Evolutionary conservation across 495 filamentous ascomycete genomes (phyloP).

Genomic region (Penicilliopsis zonata): DNA sequence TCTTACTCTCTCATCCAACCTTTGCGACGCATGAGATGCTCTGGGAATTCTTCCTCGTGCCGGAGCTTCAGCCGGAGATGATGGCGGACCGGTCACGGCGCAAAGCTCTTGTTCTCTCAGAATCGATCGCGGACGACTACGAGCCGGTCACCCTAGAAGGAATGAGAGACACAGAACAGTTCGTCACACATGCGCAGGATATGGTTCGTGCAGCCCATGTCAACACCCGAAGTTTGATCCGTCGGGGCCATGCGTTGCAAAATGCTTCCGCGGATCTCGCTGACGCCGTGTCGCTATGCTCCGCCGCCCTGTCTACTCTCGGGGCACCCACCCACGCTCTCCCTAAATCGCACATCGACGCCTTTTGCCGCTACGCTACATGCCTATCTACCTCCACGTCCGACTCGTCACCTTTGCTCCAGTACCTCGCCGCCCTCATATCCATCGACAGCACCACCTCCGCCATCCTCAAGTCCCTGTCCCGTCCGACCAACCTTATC

Average conservation of each 20-base stretch:
- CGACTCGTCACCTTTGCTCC: conserved; percentile 51
- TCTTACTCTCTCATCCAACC: conserved; percentile 78
- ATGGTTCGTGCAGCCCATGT: conserved; percentile 74
- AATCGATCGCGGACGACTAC: conserved; percentile 80
- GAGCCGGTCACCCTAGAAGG: conserved; percentile 60
- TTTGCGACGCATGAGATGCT: conserved; percentile 95
- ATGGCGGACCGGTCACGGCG: conserved; percentile 78
- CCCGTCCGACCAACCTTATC: conserved; percentile 71
- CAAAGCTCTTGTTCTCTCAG: conserved; percentile 71
- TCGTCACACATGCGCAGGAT: conserved; percentile 78
- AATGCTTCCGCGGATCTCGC: conserved; percentile 46
- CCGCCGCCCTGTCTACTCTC: conserved; percentile 38
- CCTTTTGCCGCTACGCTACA: conserved; percentile 59
- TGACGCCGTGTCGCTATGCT: conserved; percentile 51
- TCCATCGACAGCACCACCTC: conserved; percentile 66
- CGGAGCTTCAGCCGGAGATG: conserved; percentile 80
- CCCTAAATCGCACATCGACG: conserved; percentile 51
- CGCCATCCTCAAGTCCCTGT: conserved; percentile 68
- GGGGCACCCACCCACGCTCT: conserved; percentile 39
- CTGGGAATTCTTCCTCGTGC: conserved; percentile 98
- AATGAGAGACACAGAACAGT: conserved; percentile 84
- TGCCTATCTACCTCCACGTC: conserved; percentile 56
- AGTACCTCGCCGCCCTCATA: conserved; percentile 63
- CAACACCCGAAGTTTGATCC: conserved; percentile 67
- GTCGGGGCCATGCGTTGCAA: conserved; percentile 29